Evolutionary conservation across 2,329 filamentous ascomycete genomes (phyloP).

Genomic region (Didymella exigua): DNA sequence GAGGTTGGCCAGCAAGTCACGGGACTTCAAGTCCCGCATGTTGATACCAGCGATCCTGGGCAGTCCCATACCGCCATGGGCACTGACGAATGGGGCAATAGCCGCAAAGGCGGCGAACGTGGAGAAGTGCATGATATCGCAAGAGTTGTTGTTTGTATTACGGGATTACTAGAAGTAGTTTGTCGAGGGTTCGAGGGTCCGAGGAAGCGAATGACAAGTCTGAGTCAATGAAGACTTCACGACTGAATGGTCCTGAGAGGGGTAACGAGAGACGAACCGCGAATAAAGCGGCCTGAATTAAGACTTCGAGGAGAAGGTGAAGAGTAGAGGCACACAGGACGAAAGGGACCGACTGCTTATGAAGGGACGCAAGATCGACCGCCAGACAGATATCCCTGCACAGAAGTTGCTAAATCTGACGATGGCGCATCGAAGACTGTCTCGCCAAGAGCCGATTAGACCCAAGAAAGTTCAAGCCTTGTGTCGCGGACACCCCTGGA

Average conservation of each 20-base stretch:
- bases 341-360: slow-evolving; percentile 25
- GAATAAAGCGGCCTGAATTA: slow-evolving; percentile 24
- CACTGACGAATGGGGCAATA: slow-evolving; percentile 37
- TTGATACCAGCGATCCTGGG: slow-evolving; percentile 45
- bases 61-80: slow-evolving; percentile 37
- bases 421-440: slow-evolving; percentile 20
- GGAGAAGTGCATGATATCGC: slow-evolving; percentile 42
- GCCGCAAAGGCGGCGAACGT: slow-evolving; percentile 39
- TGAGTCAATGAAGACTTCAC: slow-evolving; percentile 31
- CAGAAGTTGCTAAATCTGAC: slow-evolving; percentile 32
- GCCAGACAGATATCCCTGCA: slow-evolving; percentile 21
- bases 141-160: slow-evolving; percentile 30
- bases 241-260: slow-evolving; percentile 32
- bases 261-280: slow-evolving; percentile 25
- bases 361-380: slow-evolving; percentile 27
- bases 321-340: slow-evolving; percentile 11
- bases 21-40: slow-evolving; percentile 43
- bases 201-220: slow-evolving; percentile 43
- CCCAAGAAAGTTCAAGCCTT: slow-evolving; percentile 18
- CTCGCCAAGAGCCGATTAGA: slow-evolving; percentile 20
- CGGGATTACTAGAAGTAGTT: slow-evolving; percentile 25
- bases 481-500: slow-evolving; percentile 18
- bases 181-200: slow-evolving; percentile 14
- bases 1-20: slow-evolving; percentile 39
- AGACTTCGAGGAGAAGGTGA: slow-evolving; percentile 24